phyloP scores from a whole-genome alignment of 2,329 filamentous ascomycete genomes.

The Colletotrichum limetticola region DNA sequence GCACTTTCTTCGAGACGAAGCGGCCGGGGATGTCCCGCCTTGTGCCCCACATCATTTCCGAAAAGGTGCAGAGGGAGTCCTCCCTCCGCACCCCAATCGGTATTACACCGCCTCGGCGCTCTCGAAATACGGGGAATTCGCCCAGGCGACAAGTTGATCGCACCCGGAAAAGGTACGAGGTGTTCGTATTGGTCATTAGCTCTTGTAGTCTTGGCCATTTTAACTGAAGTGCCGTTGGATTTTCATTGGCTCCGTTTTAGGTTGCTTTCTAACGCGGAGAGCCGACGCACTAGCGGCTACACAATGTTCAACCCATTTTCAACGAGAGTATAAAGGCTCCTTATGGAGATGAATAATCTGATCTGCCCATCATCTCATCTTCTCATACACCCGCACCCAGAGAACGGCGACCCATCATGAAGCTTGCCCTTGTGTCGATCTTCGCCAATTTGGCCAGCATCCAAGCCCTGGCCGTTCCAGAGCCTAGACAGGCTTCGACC shows the following conservation, averaged over 20 bases:
- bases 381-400: too few relatives aligned
- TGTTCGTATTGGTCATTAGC: not conserved
- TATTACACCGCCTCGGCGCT: not conserved
- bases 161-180: not conserved
- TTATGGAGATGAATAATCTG: not conserved
- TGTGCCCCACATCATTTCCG: not conserved
- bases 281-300: not conserved
- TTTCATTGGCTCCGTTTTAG: not conserved
- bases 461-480: not conserved
- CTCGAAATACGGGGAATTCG: not conserved
- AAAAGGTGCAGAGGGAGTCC: not conserved
- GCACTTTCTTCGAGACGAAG: not conserved
- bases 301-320: too few relatives aligned
- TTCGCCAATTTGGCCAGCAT: not conserved
- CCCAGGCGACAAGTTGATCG: not conserved
- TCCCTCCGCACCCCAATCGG: not conserved
- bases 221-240: not conserved
- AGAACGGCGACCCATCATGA: not conserved
- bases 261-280: not conserved
- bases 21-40: not conserved
- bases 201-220: not conserved
- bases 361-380: not conserved
- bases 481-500: not conserved
- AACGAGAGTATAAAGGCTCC: not conserved
- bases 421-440: not conserved